Percentiles rank a stretch among this genome's conserved stretches.
These are phyloP conservation scores for Penicillium crystallinum DNA, from an alignment of 495 filamentous ascomycete species.

Conservation along the genomic window DNA sequence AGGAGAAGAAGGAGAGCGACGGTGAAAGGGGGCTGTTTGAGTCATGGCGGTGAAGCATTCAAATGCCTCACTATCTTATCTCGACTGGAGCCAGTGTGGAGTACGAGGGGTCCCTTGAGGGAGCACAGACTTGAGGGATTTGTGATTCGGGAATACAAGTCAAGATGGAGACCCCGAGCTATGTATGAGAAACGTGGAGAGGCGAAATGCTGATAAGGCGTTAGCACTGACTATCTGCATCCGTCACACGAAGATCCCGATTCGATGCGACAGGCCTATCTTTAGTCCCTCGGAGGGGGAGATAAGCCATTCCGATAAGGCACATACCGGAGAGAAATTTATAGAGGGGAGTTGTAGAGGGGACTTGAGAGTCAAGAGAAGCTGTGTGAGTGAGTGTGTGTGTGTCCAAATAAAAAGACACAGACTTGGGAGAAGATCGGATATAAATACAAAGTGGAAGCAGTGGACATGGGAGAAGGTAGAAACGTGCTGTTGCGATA, in stretches of 20 bases:
- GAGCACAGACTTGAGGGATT: constrained; percentile 30
- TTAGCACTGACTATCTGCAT: not conserved
- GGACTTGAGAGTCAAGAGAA: not conserved
- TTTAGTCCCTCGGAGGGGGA: constrained; percentile 24
- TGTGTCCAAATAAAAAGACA: too few relatives aligned
- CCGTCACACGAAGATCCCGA: not conserved
- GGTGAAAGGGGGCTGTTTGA: constrained; percentile 34
- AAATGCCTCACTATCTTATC: constrained; percentile 31
- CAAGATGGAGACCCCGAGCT: not conserved
- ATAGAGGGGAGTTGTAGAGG: not conserved
- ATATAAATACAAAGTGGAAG: constrained; percentile 1
- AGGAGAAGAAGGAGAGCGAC: constrained; percentile 32
- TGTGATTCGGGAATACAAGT: constrained; percentile 12
- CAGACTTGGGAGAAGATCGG: not conserved
- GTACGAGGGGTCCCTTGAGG: constrained; percentile 25
- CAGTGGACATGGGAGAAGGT: not conserved
- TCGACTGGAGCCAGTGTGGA: constrained; percentile 19
- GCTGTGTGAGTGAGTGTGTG: too few relatives aligned
- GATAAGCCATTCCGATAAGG: constrained; percentile 22
- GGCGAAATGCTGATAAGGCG: constrained; percentile 14
- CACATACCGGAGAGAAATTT: constrained; percentile 5
- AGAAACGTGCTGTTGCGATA: constrained; percentile 5
- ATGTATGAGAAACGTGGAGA: constrained; percentile 3
- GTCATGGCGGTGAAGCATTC: constrained; percentile 43
- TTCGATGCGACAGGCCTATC: constrained; percentile 14